phyloP scores from a whole-genome alignment of 1,284 basidiomycete species.

The Microbotryum intermedium region DNA sequence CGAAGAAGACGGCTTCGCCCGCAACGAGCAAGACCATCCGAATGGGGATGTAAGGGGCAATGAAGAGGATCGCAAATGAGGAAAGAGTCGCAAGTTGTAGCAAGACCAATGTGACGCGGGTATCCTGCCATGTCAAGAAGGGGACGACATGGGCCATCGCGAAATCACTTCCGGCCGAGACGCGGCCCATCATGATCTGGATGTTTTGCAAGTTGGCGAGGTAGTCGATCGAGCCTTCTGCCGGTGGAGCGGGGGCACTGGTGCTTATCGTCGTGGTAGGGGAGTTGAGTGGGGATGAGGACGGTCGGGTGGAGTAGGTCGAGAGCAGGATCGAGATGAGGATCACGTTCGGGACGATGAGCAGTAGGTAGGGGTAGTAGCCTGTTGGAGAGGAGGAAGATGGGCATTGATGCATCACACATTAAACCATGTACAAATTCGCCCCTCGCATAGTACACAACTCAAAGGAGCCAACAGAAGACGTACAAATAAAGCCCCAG shows the following conservation, averaged over 20 bases:
- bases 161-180: constrained; percentile 29
- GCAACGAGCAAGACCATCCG: constrained; percentile 25
- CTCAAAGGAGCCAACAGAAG: too few relatives aligned
- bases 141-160: constrained; percentile 25
- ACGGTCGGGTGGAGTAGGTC: constrained; percentile 17
- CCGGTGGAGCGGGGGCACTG: constrained; percentile 10
- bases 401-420: too few relatives aligned
- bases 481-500: constrained; percentile 32
- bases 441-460: fast-evolving
- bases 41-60: constrained; percentile 23
- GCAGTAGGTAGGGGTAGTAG: constrained; percentile 23
- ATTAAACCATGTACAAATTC: too few relatives aligned
- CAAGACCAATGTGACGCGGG: constrained; percentile 24
- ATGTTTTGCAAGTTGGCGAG: constrained; percentile 34
- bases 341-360: constrained; percentile 27
- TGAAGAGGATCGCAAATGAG: constrained; percentile 15
- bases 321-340: constrained; percentile 27
- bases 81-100: constrained; percentile 26
- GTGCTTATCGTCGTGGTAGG: constrained; percentile 7
- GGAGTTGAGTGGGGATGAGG: constrained; percentile 3
- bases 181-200: constrained; percentile 34
- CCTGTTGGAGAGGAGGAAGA: constrained; percentile 10
- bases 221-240: constrained; percentile 32
- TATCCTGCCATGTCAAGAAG: constrained; percentile 31
- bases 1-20: constrained; percentile 27